phyloP scores from a whole-genome alignment of 2,329 filamentous ascomycete genomes.

The Colletotrichum godetiae region DNA sequence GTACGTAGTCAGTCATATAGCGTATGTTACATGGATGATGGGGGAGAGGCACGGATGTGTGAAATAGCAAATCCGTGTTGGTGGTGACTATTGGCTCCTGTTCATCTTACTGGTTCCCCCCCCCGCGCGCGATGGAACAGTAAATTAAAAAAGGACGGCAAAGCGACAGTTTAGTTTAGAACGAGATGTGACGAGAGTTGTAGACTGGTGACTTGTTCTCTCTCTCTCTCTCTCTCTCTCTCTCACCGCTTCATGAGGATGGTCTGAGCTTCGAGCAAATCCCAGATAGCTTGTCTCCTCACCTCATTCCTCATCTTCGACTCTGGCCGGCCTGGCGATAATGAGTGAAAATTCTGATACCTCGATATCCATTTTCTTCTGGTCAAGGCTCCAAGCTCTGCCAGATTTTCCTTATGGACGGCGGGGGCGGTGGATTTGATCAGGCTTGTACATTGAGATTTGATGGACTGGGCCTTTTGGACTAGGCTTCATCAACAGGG shows the following conservation, averaged over 20 bases:
- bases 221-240: too few relatives aligned
- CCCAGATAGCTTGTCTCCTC: neutral
- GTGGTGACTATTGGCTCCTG: neutral
- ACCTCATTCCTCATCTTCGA: neutral
- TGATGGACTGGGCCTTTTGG: neutral
- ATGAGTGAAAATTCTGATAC: neutral
- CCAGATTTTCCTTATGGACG: neutral
- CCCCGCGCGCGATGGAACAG: neutral
- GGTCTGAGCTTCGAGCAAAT: neutral
- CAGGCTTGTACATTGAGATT: neutral
- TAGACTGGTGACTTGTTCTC: neutral
- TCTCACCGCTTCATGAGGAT: neutral
- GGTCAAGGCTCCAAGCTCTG: neutral
- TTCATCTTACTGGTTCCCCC: neutral
- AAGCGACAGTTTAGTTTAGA: neutral
- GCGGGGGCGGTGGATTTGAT: neutral
- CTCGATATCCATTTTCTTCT: neutral
- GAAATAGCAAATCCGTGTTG: neutral
- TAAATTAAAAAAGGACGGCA: neutral
- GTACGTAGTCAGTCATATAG: too few relatives aligned
- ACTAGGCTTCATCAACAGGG: neutral
- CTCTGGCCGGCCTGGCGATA: neutral
- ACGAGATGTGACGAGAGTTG: neutral
- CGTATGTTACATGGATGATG: neutral
- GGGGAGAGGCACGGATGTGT: neutral